These are phyloP conservation scores for Kurtzmaniella cleridarum DNA, from an alignment of 805 yeast genomes.

Conservation along the genomic window DNA sequence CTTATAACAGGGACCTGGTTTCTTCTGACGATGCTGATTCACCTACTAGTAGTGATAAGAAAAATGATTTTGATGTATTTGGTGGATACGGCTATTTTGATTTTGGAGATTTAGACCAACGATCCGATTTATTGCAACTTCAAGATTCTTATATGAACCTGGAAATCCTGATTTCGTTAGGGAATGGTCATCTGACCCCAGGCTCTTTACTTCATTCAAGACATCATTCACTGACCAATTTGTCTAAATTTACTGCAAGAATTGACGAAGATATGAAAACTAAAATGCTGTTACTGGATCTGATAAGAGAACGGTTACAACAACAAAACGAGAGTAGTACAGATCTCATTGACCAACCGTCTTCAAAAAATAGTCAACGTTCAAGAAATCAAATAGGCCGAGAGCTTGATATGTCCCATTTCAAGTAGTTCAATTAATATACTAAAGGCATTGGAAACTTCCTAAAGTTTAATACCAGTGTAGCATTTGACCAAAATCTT, in stretches of 20 bases:
- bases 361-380: not conserved
- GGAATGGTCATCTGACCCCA: slow-evolving; percentile 5
- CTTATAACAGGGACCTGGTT: slow-evolving; percentile 4
- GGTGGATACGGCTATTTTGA: slow-evolving; percentile 91
- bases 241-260: slow-evolving; percentile 8
- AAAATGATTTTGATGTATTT: slow-evolving; percentile 36
- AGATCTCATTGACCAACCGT: not conserved
- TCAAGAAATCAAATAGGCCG: slow-evolving; percentile 12
- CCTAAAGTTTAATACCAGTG: too few species aligned
- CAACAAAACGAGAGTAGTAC: slow-evolving; percentile 11
- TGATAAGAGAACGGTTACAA: slow-evolving; percentile 32
- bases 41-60: slow-evolving; percentile 6
- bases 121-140: slow-evolving; percentile 37
- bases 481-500: too few species aligned
- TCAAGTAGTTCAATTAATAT: too few species aligned
- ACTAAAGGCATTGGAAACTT: too few species aligned
- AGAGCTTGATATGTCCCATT: slow-evolving; percentile 7
- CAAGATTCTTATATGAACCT: slow-evolving; percentile 25
- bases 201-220: slow-evolving; percentile 23
- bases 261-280: slow-evolving; percentile 18
- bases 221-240: slow-evolving; percentile 26
- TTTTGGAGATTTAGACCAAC: slow-evolving; percentile 56
- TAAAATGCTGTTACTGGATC: slow-evolving; percentile 30
- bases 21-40: slow-evolving; percentile 9
- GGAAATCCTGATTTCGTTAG: slow-evolving; percentile 5